Conservation (phyloP, 2,329 filamentous ascomycete species). For the Stenocarpella maydis region DNA sequence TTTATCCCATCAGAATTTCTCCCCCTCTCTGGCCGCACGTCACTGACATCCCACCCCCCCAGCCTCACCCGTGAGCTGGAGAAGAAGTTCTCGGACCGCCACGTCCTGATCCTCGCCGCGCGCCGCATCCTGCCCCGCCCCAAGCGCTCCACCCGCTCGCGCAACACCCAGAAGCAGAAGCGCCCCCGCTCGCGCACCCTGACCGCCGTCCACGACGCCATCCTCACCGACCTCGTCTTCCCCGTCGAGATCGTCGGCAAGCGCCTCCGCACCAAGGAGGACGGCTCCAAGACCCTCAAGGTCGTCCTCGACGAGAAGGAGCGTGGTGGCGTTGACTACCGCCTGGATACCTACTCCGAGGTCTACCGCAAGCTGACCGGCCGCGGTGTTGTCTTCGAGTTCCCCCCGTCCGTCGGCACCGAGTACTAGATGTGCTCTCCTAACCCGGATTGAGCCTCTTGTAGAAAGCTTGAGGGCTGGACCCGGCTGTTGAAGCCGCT, state of each 20-base stretch:
- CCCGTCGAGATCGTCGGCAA: slow-evolving; percentile 99
- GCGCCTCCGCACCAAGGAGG: slow-evolving; percentile 98
- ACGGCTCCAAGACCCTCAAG: slow-evolving; percentile 98
- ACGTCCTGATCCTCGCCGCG: slow-evolving; percentile 98
- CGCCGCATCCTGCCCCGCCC: slow-evolving; percentile 98
- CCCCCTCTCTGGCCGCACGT: neutral
- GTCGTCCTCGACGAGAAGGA: slow-evolving; percentile 99
- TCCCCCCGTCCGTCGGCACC: slow-evolving; percentile 81
- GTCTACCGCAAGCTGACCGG: slow-evolving; percentile 98
- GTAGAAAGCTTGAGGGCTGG: slow-evolving; percentile 5
- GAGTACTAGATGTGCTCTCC: slow-evolving; percentile 74
- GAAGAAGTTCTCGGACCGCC: slow-evolving; percentile 99
- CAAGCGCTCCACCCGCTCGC: slow-evolving; percentile 96
- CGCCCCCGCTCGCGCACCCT: slow-evolving; percentile 97
- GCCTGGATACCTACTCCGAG: slow-evolving; percentile 99
- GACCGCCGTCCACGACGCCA: slow-evolving; percentile 98
- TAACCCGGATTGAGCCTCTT: neutral
- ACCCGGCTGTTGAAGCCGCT: neutral
- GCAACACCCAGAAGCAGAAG: slow-evolving; percentile 98
- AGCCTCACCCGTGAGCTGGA: slow-evolving; percentile 99
- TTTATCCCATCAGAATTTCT: neutral
- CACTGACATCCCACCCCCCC: slow-evolving; percentile 1
- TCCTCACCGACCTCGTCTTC: slow-evolving; percentile 98
- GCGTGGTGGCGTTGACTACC: slow-evolving; percentile 98
- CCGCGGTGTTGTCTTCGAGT: slow-evolving; percentile 97